Base-by-base conservation (phyloP, 2,329 filamentous ascomycete genomes). In the Shiraia bambusicola region DNA sequence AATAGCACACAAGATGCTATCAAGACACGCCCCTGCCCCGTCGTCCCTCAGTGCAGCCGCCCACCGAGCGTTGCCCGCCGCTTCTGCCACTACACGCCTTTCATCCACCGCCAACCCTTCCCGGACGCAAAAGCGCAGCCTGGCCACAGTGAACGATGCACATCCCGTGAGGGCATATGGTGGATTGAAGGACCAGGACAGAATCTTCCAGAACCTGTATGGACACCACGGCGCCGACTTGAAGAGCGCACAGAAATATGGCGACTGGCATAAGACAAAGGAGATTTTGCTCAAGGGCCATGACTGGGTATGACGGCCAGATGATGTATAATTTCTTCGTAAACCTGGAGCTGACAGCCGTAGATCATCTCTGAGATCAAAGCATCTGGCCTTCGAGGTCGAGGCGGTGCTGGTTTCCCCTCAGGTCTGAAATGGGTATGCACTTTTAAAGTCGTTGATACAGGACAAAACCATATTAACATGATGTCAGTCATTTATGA, bases 231-330 rank as follows among this genome's bases (percentile, higher is more conserved):
- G 89, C 37, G 81, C 90, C 50, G 91, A 96, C 71, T 76, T 98
- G 59, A 92, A 93, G 78, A 89, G 84, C 67, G 91, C 93, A 39
- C 91, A 89, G 84, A 95, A 95, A 76, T 95, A 95, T 80, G 93
- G 93, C 60, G 93, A 97, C 72, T 98, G 93, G 93, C 83, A 98
- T 78, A 95, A 94, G 81, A 98, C 93, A 41, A 98, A 98, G 81
- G 93, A 98, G 71, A 98, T 98, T 44, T 73, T 98, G 45, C 75
- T 89, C 59, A 98, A 98, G 80, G 93, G 93, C 42, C 88, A 98
- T 73, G 92, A 98, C 64, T 98, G 93, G 85, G 81, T 84, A 41
- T 38, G 42, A 29, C n/a, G 12, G 6, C 19, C 3, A 25, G n/a
- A 6, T 38, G 1, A 32, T 12, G 26, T 11, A 34, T 32, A 34